Base-by-base conservation (phyloP, 2,329 filamentous ascomycete genomes). In the Phialophora macrospora region DNA sequence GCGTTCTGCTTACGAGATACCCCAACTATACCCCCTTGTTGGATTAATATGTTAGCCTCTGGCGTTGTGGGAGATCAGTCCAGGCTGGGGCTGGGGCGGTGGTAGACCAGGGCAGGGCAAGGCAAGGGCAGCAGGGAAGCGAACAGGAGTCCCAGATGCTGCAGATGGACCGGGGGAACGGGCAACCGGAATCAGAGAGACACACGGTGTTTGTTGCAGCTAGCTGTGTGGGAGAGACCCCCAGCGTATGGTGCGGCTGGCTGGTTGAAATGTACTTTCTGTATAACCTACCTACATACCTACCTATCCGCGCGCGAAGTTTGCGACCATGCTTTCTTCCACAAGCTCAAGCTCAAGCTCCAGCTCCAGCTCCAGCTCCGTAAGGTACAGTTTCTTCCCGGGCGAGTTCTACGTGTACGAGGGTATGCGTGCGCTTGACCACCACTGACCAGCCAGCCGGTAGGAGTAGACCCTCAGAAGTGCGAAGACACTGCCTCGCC, bases 1-100 rank as follows among this genome's bases (percentile, higher is more conserved):
- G 61, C 60, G 54, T 67, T 67, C 34, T 60, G 55, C 55, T 20
- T 60, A 55, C 60, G 60, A 66, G 66, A 68, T 68, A 68, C 66
- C 60, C 60, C 49, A 56, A 55, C 26, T 28, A 52, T 20, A 38
- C 55, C 56, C 51, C 55, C 46, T 59, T 55, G 38, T 65, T 34
- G 49, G 46, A 57, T 49, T 64, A 68, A 68, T 68, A 41, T 28
- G 52, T 55, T 60, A 65, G 48, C 26, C 32, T 54, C 32, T 56
- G 64, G 64, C 60, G 60, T 67, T 62, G 41, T 34, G 52, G 32
- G 57, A 51, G 51, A 60, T 38, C n/a, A 41, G 38, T 41, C 17
- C 7, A 3, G 48, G 49, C 17, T 48, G 41, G 51, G 57, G 28
- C 32, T 11, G 9, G 32, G 11, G 9, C 32, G 8, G 41, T 17